phyloP scores from a whole-genome alignment of 1,139 yeast genomes.

The Yamadazyma sp. region DNA sequence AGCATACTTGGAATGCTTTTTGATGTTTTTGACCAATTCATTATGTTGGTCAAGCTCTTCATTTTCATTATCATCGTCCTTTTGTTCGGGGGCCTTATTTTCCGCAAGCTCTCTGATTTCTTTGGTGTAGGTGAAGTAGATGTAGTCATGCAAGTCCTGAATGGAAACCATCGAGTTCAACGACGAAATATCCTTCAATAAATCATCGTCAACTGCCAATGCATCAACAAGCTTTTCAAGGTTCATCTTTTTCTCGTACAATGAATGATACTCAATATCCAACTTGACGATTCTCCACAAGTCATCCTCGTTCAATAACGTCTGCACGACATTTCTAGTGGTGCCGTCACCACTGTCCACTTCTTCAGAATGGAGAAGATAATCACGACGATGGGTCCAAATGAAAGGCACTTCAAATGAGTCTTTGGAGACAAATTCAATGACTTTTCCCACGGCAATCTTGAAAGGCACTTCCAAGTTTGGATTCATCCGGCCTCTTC shows the following conservation, averaged over 20 bases:
- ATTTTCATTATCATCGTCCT: conserved; percentile 8
- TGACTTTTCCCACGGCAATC: conserved; percentile 71
- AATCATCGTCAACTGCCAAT: conserved; percentile 57
- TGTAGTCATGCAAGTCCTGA: conserved; percentile 84
- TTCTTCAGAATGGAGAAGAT: conserved; percentile 63
- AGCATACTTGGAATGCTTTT: conserved; percentile 71
- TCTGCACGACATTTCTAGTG: conserved; percentile 44
- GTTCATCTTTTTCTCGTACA: conserved; percentile 71
- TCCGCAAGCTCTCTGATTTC: conserved; percentile 52
- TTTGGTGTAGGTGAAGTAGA: conserved; percentile 78
- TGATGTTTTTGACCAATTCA: conserved; percentile 22
- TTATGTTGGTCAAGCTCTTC: conserved; percentile 13
- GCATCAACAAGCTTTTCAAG: conserved; percentile 58
- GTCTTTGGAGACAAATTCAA: conserved; percentile 77
- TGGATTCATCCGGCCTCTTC: conserved; percentile 34
- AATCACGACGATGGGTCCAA: conserved; percentile 94
- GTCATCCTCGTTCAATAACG: conserved; percentile 74
- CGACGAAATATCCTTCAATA: conserved; percentile 54
- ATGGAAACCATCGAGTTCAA: conserved; percentile 73
- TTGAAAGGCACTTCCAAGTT: conserved; percentile 59
- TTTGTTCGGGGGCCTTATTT: conserved; percentile 12
- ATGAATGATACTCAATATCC: conserved; percentile 86
- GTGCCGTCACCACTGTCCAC: conserved; percentile 46
- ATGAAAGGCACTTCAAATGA: conserved; percentile 93
- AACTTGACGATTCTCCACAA: conserved; percentile 87